A percentile compares a stretch with the other conserved stretches of the same genome.
Conservation (phyloP, 2,329 filamentous ascomycete genomes). For the Phialophora verrucosa region DNA sequence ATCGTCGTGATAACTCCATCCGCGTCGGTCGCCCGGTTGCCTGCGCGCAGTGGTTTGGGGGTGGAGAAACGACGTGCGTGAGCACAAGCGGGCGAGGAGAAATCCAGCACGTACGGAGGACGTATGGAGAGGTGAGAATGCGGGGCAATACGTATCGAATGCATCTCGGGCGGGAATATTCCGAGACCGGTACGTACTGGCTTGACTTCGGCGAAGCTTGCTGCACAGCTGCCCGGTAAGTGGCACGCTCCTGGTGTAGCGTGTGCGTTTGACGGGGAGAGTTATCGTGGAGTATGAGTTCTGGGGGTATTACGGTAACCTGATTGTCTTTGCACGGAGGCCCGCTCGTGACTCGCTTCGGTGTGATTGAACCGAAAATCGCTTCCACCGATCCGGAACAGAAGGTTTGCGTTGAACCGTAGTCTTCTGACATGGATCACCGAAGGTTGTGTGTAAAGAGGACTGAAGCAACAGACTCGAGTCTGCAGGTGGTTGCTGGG, state of each 20-base stretch:
- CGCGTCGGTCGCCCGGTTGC: conserved; percentile 10
- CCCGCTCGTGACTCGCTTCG: background rate
- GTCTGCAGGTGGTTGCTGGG: background rate
- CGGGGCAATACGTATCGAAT: conserved; percentile 27
- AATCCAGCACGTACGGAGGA: conserved; percentile 7
- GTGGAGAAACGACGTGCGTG: conserved; percentile 23
- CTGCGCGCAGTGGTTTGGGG: conserved; percentile 13
- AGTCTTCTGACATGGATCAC: background rate
- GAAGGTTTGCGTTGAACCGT: background rate
- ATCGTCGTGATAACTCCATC: conserved; percentile 8
- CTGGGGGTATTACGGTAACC: background rate
- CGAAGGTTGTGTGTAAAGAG: background rate
- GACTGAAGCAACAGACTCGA: background rate
- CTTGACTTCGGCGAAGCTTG: background rate
- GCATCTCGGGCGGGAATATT: conserved; percentile 26
- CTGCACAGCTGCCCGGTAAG: background rate
- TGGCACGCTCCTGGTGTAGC: conserved; percentile 15
- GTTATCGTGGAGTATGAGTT: background rate
- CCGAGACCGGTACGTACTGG: conserved; percentile 3
- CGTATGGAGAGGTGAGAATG: conserved; percentile 4
- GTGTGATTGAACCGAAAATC: conserved; percentile 8
- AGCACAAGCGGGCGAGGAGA: conserved; percentile 24
- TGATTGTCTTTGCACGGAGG: background rate
- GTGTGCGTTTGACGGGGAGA: background rate
- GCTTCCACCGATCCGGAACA: background rate